Conservation (phyloP, 345 rosid genomes). For the Kernera saxatilis region DNA sequence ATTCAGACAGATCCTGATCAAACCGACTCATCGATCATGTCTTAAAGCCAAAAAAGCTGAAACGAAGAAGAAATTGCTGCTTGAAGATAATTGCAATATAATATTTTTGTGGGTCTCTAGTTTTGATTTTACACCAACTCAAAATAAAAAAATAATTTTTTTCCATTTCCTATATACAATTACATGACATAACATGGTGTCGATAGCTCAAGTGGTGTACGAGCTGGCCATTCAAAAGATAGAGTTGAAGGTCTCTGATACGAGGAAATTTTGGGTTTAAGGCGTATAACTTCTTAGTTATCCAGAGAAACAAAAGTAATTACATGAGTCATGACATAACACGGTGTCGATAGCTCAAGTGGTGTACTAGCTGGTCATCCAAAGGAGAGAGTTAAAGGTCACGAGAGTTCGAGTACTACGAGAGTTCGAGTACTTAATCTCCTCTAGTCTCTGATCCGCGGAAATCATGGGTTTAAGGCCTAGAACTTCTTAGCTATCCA, state of each 20-base stretch:
- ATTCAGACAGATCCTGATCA: constrained; percentile 46
- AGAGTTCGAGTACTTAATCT: no score
- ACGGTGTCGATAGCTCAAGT: neutral
- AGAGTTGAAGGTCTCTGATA: no score
- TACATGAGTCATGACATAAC: neutral
- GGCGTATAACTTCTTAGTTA: no score
- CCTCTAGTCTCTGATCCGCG: neutral
- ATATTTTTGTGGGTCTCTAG: constrained; percentile 17
- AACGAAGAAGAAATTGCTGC: neutral
- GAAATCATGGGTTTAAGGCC: neutral
- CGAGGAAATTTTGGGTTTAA: no score
- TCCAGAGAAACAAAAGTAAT: no score
- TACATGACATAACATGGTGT: neutral
- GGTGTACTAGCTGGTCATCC: neutral
- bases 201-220: neutral
- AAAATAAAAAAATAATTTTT: neutral
- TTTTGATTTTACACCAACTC: constrained; percentile 7
- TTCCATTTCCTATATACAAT: neutral
- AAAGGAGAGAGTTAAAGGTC: neutral
- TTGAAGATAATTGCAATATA: constrained; percentile 1
- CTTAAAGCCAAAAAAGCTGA: neutral
- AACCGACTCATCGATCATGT: constrained; percentile 9
- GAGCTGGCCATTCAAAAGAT: neutral
- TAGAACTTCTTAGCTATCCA: neutral
- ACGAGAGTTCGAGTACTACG: neutral